Base-by-base conservation (phyloP, 352 stramenopile genomes). In the Phytophthora uliginosa region DNA sequence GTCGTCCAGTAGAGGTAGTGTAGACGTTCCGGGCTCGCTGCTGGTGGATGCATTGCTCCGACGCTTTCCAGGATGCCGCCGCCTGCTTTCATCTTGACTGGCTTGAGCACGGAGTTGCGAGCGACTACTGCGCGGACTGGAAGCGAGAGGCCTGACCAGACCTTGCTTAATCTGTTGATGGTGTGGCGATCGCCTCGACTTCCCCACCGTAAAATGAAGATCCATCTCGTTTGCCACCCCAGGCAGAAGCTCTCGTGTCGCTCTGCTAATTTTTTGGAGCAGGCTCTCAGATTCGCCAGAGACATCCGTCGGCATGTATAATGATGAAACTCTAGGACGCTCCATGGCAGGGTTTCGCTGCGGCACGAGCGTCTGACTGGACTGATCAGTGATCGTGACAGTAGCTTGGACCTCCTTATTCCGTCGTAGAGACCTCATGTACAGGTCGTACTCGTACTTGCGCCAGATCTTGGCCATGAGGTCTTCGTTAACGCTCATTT, bases 311-410 rank as follows among this genome's bases (percentile, higher is more conserved):
- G 84, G 86, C 24, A 94, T 78, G 31, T 84, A 79, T 56, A 83
- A 75, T 7, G 77, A 76, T 33, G 83, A 20, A 24, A 94, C 51
- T 17, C 85, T 71, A 18, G 79, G 73, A 2, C 86, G 77, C 45
- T 95, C 88, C n/a, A 85, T 77, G 13, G 86, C 83, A 2, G 88
- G 83, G 22, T 92, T 94, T 2, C 88, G 71, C 50, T 90, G 82
- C 6, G 85, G 86, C 17, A 90, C 79, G 2, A 94, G 76, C 4
- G 88, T 95, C 63, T 95, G 88, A 0, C 77, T 79, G 5, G 60
- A 36, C 12, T 83, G 45, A 3, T 89, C 73, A 0, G 63, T 54
- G 10, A 82, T 75, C 7, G 33, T 47, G 22, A 91, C 84, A 0
- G 81, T 92, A 3, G 88, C 88, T 70, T 95, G 88, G 18, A 90